These are phyloP conservation scores for Neoascochyta sp. DNA, from an alignment of 2,329 filamentous ascomycete genomes.

Conservation along the genomic window DNA sequence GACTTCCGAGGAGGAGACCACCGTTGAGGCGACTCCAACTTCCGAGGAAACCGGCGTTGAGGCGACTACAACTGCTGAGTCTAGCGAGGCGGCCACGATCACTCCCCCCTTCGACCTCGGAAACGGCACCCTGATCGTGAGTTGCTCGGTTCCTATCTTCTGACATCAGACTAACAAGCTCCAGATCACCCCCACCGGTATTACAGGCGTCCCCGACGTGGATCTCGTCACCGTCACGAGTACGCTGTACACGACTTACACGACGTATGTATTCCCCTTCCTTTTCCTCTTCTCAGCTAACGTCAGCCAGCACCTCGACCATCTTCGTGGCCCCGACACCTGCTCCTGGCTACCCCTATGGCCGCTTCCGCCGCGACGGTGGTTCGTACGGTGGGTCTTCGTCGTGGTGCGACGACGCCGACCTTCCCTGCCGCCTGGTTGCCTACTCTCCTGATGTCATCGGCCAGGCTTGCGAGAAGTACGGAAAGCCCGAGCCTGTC, in stretches of 20 bases:
- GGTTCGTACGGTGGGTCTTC: conserved; percentile 1
- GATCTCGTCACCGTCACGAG: conserved; percentile 7
- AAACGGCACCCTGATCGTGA: too few relatives aligned
- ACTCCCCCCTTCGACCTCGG: too few relatives aligned
- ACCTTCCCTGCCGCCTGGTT: conserved; percentile 12
- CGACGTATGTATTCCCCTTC: conserved; percentile 1
- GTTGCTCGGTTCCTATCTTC: too few relatives aligned
- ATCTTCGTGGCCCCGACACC: conserved; percentile 4
- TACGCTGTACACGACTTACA: conserved; percentile 5
- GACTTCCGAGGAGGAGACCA: conserved; percentile 1
- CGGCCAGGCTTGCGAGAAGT: conserved; percentile 10
- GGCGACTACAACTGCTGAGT: background rate
- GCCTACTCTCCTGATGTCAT: conserved; percentile 8
- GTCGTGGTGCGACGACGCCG: conserved; percentile 9
- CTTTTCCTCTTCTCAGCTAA: background rate
- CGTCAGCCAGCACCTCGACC: conserved; percentile 1
- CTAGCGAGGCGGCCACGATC: too few relatives aligned
- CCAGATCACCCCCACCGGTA: conserved; percentile 1
- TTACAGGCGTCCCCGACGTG: background rate
- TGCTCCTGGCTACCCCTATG: conserved; percentile 4
- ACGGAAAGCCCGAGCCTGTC: conserved; percentile 2
- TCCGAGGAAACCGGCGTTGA: background rate
- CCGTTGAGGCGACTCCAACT: background rate
- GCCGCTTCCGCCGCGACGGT: background rate
- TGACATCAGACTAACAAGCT: too few relatives aligned